Evolutionary conservation across 2,329 filamentous ascomycete genomes (phyloP).

Genomic region (Exophiala bonariae): DNA sequence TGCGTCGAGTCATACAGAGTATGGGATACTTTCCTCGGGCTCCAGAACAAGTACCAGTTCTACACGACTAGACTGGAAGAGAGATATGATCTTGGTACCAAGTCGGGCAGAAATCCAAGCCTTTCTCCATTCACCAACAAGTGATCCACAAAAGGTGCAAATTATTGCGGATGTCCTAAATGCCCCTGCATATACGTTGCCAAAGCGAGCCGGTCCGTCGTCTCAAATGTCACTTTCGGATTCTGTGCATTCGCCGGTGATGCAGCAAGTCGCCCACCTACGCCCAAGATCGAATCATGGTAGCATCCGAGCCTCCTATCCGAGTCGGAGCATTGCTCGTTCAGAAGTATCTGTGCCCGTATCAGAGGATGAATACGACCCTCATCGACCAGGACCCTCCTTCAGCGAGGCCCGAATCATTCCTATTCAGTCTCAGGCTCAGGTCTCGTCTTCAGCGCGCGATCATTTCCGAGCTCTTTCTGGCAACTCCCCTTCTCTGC

Average conservation of each 20-base stretch:
- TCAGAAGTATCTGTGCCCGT: slow-evolving; percentile 33
- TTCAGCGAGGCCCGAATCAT: no score
- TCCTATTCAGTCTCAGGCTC: no score
- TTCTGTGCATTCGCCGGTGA: not conserved
- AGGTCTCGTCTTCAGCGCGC: no score
- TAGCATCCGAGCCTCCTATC: no score
- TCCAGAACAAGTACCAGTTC: slow-evolving; percentile 25
- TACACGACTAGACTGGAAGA: slow-evolving; percentile 54
- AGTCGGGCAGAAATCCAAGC: slow-evolving; percentile 46
- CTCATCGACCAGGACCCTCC: slow-evolving; percentile 37
- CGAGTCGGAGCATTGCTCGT: not conserved
- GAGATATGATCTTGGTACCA: slow-evolving; percentile 62
- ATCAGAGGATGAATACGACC: slow-evolving; percentile 51
- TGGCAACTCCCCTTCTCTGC: no score
- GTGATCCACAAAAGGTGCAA: slow-evolving; percentile 57
- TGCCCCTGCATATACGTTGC: slow-evolving; percentile 30
- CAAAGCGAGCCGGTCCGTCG: not conserved
- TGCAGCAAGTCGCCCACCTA: no score
- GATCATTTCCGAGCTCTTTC: no score
- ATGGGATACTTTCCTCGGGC: not conserved
- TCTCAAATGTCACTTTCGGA: not conserved
- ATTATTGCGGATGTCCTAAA: slow-evolving; percentile 53
- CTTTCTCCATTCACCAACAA: slow-evolving; percentile 53
- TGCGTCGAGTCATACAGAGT: slow-evolving; percentile 9
- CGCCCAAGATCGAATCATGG: no score